phyloP scores from a whole-genome alignment of 139 green algal genomes.

The Micractinium sp. region DNA sequence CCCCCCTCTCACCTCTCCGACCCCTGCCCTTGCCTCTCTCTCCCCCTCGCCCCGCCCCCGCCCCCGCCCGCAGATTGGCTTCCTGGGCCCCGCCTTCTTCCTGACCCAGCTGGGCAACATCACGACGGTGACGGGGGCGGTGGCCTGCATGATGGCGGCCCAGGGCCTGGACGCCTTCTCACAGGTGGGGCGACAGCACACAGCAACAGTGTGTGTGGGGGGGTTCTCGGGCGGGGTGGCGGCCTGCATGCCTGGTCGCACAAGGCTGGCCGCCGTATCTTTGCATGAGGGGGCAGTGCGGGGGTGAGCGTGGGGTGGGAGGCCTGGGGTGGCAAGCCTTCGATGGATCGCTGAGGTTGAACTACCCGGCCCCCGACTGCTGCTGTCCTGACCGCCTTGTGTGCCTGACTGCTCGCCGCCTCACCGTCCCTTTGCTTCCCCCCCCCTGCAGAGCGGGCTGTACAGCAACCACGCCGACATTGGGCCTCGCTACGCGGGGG shows the following conservation, averaged over 20 bases:
- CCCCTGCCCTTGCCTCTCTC: not conserved
- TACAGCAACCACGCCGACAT: conserved; percentile 99
- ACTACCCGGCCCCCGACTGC: not conserved
- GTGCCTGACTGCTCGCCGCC: not conserved
- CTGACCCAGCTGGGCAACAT: conserved; percentile 84
- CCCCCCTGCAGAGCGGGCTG: conserved; percentile 72
- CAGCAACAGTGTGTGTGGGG: too few species aligned
- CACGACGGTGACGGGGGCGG: conserved; percentile 65
- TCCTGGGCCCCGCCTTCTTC: conserved; percentile 96
- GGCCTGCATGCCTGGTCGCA: too few species aligned
- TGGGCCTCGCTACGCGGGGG: conserved; percentile 92
- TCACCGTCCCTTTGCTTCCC: not conserved
- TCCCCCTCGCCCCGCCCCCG: not conserved
- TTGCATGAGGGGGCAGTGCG: too few species aligned
- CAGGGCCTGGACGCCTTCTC: conserved; percentile 95
- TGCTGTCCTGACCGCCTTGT: not conserved
- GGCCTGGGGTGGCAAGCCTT: not conserved
- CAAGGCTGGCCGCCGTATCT: too few species aligned
- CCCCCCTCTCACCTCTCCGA: too few species aligned
- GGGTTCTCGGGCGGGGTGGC: too few species aligned
- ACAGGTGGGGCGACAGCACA: too few species aligned
- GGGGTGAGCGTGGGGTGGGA: too few species aligned
- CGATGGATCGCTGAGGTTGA: not conserved
- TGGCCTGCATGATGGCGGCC: conserved; percentile 93
- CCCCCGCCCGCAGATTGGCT: conserved; percentile 77